A percentile compares a stretch with the other conserved stretches of the same genome.
These are phyloP conservation scores for Aphanomyces euteiches DNA, from an alignment of 352 stramenopile species.

Conservation along the genomic window DNA sequence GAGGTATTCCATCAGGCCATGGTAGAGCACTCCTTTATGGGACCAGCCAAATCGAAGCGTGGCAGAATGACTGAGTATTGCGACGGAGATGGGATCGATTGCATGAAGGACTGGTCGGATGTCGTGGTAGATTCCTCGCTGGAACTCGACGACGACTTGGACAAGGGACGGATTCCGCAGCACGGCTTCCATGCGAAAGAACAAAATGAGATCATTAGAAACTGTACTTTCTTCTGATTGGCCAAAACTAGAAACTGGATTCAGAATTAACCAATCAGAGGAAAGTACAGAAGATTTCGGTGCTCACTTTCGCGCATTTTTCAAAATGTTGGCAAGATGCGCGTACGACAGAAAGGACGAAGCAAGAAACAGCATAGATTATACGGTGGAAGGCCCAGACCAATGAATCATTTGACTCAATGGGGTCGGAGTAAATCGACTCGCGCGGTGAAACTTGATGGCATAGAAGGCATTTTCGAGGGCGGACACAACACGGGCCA, in stretches of 20 bases:
- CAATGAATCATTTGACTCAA: conserved; percentile 75
- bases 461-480: conserved; percentile 81
- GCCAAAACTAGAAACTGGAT: too few relatives aligned
- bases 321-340: too few relatives aligned
- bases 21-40: neutral
- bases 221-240: too few relatives aligned
- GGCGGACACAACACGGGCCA: conserved; percentile 71
- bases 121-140: neutral
- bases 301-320: too few relatives aligned
- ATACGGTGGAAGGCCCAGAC: conserved; percentile 45
- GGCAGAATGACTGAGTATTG: neutral
- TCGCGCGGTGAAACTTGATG: conserved; percentile 64
- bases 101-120: neutral
- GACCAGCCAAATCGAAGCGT: neutral
- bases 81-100: neutral
- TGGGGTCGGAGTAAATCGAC: conserved; percentile 73
- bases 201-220: too few relatives aligned
- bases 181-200: neutral
- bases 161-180: neutral
- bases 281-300: too few relatives aligned
- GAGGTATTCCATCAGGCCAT: neutral
- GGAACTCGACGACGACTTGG: neutral
- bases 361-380: neutral
- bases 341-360: neutral
- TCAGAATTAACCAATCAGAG: too few relatives aligned